These are phyloP conservation scores for Candida vartiovaarae DNA, from an alignment of 805 yeast species.

Conservation along the genomic window DNA sequence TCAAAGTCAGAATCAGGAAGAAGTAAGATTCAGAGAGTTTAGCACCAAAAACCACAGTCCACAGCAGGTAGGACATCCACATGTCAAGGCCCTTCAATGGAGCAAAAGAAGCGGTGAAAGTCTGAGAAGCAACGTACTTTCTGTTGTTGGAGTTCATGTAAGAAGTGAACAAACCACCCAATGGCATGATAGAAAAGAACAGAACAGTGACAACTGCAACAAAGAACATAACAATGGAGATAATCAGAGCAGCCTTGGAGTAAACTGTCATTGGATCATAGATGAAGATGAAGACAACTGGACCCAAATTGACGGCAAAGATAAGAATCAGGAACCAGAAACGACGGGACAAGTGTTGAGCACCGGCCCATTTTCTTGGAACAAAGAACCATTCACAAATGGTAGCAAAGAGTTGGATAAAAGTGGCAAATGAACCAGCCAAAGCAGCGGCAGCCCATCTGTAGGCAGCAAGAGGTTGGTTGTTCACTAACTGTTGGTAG, in stretches of 20 bases:
- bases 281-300: slow-evolving; percentile 78
- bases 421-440: slow-evolving; percentile 83
- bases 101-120: slow-evolving; percentile 89
- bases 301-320: slow-evolving; percentile 69
- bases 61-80: slow-evolving; percentile 92
- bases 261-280: slow-evolving; percentile 62
- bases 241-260: slow-evolving; percentile 68
- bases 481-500: slow-evolving; percentile 75
- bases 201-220: slow-evolving; percentile 77
- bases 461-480: slow-evolving; percentile 84
- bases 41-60: slow-evolving; percentile 86
- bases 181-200: slow-evolving; percentile 91
- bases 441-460: slow-evolving; percentile 90
- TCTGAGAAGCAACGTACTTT: slow-evolving; percentile 86
- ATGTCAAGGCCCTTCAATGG: slow-evolving; percentile 80
- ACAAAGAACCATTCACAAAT: slow-evolving; percentile 91
- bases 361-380: slow-evolving; percentile 99
- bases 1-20: slow-evolving; percentile 80
- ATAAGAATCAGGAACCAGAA: slow-evolving; percentile 64
- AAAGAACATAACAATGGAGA: slow-evolving; percentile 83
- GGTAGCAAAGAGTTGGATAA: slow-evolving; percentile 82
- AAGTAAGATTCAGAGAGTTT: slow-evolving; percentile 87
- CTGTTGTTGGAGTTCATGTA: slow-evolving; percentile 84
- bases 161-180: slow-evolving; percentile 93
- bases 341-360: slow-evolving; percentile 91